phyloP scores from a whole-genome alignment of 495 filamentous ascomycete species.

The Endocarpon pusillum region DNA sequence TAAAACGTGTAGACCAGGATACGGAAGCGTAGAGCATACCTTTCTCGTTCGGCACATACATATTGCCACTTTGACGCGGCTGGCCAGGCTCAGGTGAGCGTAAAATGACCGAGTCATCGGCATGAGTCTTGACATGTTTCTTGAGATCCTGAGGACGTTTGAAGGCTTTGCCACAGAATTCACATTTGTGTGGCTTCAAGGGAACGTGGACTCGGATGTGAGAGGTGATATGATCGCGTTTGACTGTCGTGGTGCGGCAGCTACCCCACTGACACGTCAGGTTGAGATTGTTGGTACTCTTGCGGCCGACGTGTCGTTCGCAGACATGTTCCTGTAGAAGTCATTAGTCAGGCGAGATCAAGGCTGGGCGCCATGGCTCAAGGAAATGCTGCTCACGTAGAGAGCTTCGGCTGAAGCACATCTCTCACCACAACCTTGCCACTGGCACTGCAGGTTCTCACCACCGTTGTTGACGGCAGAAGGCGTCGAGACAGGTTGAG shows the following conservation, averaged over 20 bases:
- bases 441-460: constrained; percentile 66
- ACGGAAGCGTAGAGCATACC: too few relatives aligned
- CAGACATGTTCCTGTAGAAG: constrained; percentile 79
- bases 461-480: constrained; percentile 1
- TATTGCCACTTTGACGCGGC: constrained; percentile 25
- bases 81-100: constrained; percentile 55
- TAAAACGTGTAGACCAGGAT: too few relatives aligned
- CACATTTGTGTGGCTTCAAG: constrained; percentile 94
- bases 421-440: constrained; percentile 70
- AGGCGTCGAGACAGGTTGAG: too few relatives aligned
- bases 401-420: constrained; percentile 65
- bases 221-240: constrained; percentile 98
- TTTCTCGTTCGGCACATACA: too few relatives aligned
- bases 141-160: constrained; percentile 98
- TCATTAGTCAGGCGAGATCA: constrained; percentile 10
- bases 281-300: constrained; percentile 97
- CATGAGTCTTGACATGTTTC: constrained; percentile 99
- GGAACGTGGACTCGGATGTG: constrained; percentile 98
- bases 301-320: constrained; percentile 94
- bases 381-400: constrained; percentile 50
- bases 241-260: constrained; percentile 92
- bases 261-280: constrained; percentile 93
- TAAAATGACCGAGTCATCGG: constrained; percentile 83
- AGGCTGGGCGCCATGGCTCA: neutral
- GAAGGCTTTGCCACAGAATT: constrained; percentile 97